A percentile compares a stretch with the other conserved stretches of the same genome.
Evolutionary conservation across 345 rosid genomes (phyloP).

Genomic region (Trapa incisa): DNA sequence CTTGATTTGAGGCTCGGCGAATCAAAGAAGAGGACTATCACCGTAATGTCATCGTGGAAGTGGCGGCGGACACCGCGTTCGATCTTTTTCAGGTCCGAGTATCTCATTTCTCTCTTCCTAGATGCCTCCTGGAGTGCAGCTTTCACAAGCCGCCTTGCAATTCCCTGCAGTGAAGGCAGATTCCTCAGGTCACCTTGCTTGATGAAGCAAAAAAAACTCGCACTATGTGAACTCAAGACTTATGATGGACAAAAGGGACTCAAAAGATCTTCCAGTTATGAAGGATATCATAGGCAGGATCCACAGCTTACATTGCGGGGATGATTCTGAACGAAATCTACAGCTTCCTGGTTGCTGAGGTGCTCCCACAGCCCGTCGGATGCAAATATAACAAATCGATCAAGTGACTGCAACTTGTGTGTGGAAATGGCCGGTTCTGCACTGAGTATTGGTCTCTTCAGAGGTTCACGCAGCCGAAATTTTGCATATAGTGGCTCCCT

Average conservation of each 20-base stretch:
- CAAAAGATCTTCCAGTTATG: too few species aligned
- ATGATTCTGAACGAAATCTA: constrained; percentile 35
- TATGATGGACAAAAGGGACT: too few species aligned
- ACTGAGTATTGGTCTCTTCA: constrained; percentile 34
- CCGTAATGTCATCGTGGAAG: constrained; percentile 95
- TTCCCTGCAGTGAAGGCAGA: constrained; percentile 37
- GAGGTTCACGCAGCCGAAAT: constrained; percentile 35
- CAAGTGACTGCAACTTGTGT: constrained; percentile 28
- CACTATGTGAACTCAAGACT: too few species aligned
- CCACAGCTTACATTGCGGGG: constrained; percentile 20
- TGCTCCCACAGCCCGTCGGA: constrained; percentile 55
- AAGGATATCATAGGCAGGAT: neutral
- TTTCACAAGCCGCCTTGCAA: constrained; percentile 71
- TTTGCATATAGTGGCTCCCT: constrained; percentile 30
- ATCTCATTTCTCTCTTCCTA: constrained; percentile 89
- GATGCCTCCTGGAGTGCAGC: constrained; percentile 81
- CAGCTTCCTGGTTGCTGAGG: constrained; percentile 43
- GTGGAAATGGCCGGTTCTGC: constrained; percentile 33
- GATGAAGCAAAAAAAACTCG: too few species aligned
- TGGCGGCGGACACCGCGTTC: constrained; percentile 86
- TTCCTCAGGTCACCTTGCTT: neutral
- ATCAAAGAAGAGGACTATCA: constrained; percentile 69
- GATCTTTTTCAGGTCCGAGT: constrained; percentile 88
- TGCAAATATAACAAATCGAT: constrained; percentile 40
- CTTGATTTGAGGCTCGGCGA: constrained; percentile 18